phyloP scores from a whole-genome alignment of 2,329 filamentous ascomycete genomes.

The Didymella lethalis region DNA sequence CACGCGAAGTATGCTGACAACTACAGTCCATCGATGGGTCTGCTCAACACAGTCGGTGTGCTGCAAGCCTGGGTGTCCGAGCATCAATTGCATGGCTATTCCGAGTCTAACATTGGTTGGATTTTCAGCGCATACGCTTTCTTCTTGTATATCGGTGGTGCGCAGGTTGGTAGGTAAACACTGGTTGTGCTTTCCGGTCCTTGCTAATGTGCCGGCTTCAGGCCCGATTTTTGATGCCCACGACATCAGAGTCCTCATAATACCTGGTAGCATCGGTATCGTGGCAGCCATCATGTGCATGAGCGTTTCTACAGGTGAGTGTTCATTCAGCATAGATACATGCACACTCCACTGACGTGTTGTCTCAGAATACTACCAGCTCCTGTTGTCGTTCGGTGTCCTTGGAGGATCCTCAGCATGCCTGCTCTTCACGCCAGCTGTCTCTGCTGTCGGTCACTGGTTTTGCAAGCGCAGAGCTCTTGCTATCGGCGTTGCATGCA shows the following conservation, averaged over 20 bases:
- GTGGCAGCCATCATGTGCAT: conserved; percentile 42
- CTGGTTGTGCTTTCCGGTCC: fast-evolving
- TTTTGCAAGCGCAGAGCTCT: conserved; percentile 52
- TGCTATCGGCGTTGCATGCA: conserved; percentile 53
- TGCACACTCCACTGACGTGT: neutral
- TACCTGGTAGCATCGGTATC: conserved; percentile 44
- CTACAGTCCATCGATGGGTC: conserved; percentile 47
- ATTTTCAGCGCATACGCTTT: conserved; percentile 54
- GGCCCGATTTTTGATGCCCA: conserved; percentile 52
- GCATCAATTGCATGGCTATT: conserved; percentile 49
- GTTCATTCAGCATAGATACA: too few species aligned
- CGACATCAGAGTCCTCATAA: conserved; percentile 41
- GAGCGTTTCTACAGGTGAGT: conserved; percentile 35
- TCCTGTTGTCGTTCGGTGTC: conserved; percentile 55
- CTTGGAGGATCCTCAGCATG: conserved; percentile 53
- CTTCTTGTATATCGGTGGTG: conserved; percentile 49
- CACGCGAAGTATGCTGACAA: neutral
- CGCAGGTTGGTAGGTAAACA: conserved; percentile 37
- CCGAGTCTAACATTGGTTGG: conserved; percentile 51
- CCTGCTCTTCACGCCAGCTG: conserved; percentile 49
- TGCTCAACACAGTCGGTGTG: conserved; percentile 52
- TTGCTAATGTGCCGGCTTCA: conserved; percentile 18
- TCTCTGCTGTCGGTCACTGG: conserved; percentile 52
- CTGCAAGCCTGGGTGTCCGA: conserved; percentile 52
- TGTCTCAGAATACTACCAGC: conserved; percentile 52